Evolutionary conservation across 805 yeast genomes (phyloP).

Genomic region (Blastobotrys terrestris): DNA sequence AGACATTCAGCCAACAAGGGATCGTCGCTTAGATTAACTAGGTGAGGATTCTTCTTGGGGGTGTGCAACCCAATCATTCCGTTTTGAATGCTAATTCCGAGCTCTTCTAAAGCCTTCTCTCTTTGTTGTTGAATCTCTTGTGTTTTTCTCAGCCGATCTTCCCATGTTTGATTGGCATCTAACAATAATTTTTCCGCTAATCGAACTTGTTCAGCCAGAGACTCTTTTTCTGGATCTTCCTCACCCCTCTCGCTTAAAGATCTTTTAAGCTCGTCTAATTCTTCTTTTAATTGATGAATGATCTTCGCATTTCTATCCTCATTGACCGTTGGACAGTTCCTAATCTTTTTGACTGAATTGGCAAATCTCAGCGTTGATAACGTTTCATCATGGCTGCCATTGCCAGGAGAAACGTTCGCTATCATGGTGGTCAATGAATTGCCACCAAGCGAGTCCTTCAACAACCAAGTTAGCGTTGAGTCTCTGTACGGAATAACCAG

Average conservation of each 20-base stretch:
- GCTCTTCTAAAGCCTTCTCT: conserved; percentile 24
- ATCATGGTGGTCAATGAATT: conserved; percentile 62
- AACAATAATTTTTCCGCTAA: conserved; percentile 23
- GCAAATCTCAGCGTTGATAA: conserved; percentile 71
- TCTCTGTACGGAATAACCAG: conserved; percentile 54
- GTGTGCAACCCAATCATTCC: conserved; percentile 23
- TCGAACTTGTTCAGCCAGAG: conserved; percentile 11
- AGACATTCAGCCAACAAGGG: conserved; percentile 25
- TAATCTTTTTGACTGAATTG: conserved; percentile 63
- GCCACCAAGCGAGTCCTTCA: conserved; percentile 65
- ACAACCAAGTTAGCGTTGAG: conserved; percentile 57
- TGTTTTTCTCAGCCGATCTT: conserved; percentile 21
- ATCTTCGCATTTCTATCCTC: conserved; percentile 56
- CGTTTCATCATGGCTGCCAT: conserved; percentile 65
- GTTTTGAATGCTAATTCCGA: conserved; percentile 23
- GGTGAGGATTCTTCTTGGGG: conserved; percentile 23
- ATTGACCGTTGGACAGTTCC: conserved; percentile 56
- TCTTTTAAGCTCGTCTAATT: conserved; percentile 17
- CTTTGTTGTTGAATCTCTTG: conserved; percentile 22
- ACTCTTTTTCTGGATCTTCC: neutral
- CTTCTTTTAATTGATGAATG: conserved; percentile 23
- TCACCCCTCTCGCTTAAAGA: conserved; percentile 15
- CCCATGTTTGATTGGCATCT: conserved; percentile 26
- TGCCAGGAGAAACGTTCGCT: conserved; percentile 73
- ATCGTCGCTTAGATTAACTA: conserved; percentile 26